Conservation (phyloP, 2,329 filamentous ascomycete species). For the Penicillium olsonii region DNA sequence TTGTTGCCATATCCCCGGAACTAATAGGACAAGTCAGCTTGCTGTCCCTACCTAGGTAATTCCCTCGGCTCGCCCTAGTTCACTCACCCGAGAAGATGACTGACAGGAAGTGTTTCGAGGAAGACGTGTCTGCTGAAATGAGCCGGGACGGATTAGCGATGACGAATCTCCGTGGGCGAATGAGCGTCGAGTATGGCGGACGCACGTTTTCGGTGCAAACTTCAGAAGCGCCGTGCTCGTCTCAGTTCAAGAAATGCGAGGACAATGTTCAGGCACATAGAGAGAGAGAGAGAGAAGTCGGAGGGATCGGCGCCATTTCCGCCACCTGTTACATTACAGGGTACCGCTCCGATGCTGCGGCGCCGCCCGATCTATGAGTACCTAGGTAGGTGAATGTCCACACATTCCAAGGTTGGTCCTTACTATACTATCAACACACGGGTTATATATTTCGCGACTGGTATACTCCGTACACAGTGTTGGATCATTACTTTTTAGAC, state of each 20-base stretch:
- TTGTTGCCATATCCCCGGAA: slow-evolving; percentile 39
- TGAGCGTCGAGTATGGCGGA: slow-evolving; percentile 26
- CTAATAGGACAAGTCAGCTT: no score
- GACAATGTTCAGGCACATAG: no score
- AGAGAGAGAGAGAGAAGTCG: neutral
- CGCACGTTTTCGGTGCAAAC: slow-evolving; percentile 11
- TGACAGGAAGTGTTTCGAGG: neutral
- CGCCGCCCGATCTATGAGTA: neutral
- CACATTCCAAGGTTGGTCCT: no score
- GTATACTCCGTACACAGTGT: no score
- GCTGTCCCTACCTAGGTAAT: no score
- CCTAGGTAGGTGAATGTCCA: no score
- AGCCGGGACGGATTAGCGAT: slow-evolving; percentile 20
- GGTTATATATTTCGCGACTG: no score
- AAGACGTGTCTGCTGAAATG: neutral
- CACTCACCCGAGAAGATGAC: slow-evolving; percentile 5
- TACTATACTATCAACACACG: no score
- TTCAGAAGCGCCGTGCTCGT: neutral
- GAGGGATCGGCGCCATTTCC: neutral
- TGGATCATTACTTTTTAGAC: no score
- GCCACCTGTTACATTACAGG: slow-evolving; percentile 6
- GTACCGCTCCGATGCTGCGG: neutral
- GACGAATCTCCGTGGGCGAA: slow-evolving; percentile 34
- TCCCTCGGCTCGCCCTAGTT: no score
- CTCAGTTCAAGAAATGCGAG: neutral